These are phyloP conservation scores for Colletotrichum sp. DNA, from an alignment of 2,329 filamentous ascomycete genomes.

Conservation along the genomic window DNA sequence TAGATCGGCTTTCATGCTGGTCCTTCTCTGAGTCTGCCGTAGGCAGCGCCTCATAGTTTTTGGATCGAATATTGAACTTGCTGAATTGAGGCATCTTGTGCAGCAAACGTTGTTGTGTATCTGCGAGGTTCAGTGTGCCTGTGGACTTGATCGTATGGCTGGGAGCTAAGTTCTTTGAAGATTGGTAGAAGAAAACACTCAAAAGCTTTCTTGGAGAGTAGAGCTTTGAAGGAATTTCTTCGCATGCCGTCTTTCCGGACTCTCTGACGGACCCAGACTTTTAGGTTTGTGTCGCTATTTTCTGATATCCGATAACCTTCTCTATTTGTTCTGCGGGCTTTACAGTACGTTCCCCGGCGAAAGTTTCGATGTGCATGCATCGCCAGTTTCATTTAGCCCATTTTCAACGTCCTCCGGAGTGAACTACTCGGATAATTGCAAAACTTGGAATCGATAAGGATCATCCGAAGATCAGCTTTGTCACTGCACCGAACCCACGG, in stretches of 20 bases:
- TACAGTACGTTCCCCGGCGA: rapidly evolving
- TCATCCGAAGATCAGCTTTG: not conserved
- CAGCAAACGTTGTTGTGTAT: not conserved
- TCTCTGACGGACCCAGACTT: not conserved
- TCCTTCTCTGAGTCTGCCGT: not conserved
- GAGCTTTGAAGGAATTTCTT: not conserved
- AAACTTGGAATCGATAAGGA: not conserved
- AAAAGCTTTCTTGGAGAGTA: not conserved
- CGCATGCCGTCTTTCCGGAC: not conserved
- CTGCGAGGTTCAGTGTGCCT: not conserved
- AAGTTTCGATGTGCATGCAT: not conserved
- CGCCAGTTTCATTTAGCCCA: not conserved
- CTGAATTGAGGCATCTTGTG: not conserved
- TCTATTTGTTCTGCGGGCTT: not conserved
- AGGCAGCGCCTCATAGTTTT: not conserved
- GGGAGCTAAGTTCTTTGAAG: not conserved
- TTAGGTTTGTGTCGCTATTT: not conserved
- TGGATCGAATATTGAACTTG: not conserved
- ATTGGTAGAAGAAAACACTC: not conserved
- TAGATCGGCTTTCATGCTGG: not conserved
- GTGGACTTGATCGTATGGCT: not conserved
- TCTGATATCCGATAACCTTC: not conserved
- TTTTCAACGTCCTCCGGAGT: not conserved
- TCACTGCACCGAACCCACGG: not conserved
- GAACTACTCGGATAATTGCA: not conserved